Percentiles rank a stretch among this genome's conserved stretches.
Evolutionary conservation across 257 asterid genomes (phyloP).

Genomic region (Nyctanthes arbortristis): DNA sequence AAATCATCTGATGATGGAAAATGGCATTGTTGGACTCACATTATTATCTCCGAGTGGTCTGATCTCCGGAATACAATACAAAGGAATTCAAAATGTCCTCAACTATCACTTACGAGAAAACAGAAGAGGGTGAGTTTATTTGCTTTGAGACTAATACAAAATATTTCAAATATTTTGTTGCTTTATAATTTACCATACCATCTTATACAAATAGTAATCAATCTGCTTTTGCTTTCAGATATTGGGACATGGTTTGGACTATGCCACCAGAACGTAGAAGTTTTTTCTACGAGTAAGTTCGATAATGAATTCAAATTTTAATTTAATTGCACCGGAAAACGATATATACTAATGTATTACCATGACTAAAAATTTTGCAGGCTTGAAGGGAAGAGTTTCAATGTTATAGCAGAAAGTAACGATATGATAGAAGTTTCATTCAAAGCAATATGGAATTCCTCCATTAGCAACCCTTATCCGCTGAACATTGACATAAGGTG

Average conservation of each 20-base stretch:
- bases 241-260: constrained; percentile 39
- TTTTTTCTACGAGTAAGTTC: constrained; percentile 25
- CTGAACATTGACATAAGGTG: constrained; percentile 39
- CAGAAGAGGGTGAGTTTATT: constrained; percentile 32
- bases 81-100: constrained; percentile 21
- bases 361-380: constrained; percentile 20
- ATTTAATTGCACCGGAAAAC: background rate
- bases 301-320: background rate
- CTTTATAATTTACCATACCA: background rate
- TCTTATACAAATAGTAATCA: background rate
- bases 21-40: constrained; percentile 25
- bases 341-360: too few species aligned
- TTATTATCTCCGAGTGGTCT: constrained; percentile 27
- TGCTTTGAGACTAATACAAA: background rate
- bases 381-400: constrained; percentile 27
- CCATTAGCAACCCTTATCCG: constrained; percentile 13
- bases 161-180: background rate
- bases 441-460: constrained; percentile 33
- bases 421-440: constrained; percentile 40
- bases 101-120: constrained; percentile 15
- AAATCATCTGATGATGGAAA: constrained; percentile 22
- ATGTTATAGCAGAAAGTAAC: constrained; percentile 22
- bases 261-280: background rate
- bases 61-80: constrained; percentile 22
- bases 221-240: constrained; percentile 4